Evolutionary conservation across 2,329 filamentous ascomycete genomes (phyloP), one percentile per base, ranked within the genome.

Genomic region (Arthrobotrys sphaeroides): DNA sequence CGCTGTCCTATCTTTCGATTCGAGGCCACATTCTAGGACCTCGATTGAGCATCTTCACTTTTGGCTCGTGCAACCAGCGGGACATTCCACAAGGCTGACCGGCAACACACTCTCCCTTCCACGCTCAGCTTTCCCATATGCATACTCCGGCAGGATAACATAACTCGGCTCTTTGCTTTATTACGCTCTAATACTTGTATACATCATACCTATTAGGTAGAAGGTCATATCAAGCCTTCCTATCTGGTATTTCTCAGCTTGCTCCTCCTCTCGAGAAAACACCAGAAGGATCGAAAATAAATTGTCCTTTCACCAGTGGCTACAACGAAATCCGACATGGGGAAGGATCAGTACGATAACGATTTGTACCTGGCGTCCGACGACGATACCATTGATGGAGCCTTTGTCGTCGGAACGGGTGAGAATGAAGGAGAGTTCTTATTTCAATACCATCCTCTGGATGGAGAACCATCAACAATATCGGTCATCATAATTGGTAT

Each of bases 381-480:
- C 26, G 70, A 74, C 45, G 70, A 74, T 20, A 62, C 38, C 7
- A 67, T 74, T n/a, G 70, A 74, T 26, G 70, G 70, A 9, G 70
- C 67, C 16, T 74, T 57, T 33, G 38, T 74, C 12, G 64, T 74
- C 10, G 70, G 70, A 31, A 68, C 62, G 2, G 70, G 70, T 0
- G 70, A 74, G 40, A 74, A 74, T 33, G 43, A 74, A 38, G 70
- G 70, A 16, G 70, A 74, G 45, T 74, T 74, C 33, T 55, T 74
- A 16, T 74, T 74, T 28, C 70, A 74, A 49, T 74, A 68, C 42
- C 64, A 68, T 68, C 70, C 70, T 16, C 26, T 49, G 43, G 55
- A 62, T 12, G 70, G 70, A 22, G 62, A 74, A 7, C 70, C 70
- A 26, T 68, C 64, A 9, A 74, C 61, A 28, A 64, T 74, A 61